phyloP scores from a whole-genome alignment of 2,329 filamentous ascomycete genomes.

The Penicillium sp. region DNA sequence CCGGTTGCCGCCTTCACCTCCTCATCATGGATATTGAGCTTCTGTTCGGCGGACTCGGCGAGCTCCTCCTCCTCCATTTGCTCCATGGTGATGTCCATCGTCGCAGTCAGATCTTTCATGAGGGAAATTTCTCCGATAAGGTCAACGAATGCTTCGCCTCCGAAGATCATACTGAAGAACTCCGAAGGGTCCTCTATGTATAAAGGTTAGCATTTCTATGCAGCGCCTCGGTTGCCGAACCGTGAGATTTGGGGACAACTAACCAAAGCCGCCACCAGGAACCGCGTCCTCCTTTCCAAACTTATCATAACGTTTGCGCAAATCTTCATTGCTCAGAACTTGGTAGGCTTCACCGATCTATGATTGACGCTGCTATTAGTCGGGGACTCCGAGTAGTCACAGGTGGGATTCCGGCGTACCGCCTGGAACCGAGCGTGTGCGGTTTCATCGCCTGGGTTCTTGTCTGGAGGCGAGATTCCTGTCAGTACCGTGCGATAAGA shows the following conservation, averaged over 20 bases:
- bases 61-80: slow-evolving; percentile 70
- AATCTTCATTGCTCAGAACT: slow-evolving; percentile 79
- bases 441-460: slow-evolving; percentile 94
- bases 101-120: slow-evolving; percentile 97
- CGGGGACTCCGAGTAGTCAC: not conserved
- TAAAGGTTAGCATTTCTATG: not conserved
- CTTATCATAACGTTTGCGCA: slow-evolving; percentile 93
- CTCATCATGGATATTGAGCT: slow-evolving; percentile 47
- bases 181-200: slow-evolving; percentile 79
- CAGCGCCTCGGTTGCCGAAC: not conserved
- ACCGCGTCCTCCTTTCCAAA: slow-evolving; percentile 94
- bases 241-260: slow-evolving; percentile 15
- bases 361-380: slow-evolving; percentile 13
- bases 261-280: slow-evolving; percentile 84
- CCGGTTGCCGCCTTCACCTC: slow-evolving; percentile 45
- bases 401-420: slow-evolving; percentile 47
- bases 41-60: slow-evolving; percentile 53
- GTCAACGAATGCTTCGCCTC: slow-evolving; percentile 91
- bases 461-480: slow-evolving; percentile 60
- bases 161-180: slow-evolving; percentile 98
- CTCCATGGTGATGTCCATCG: slow-evolving; percentile 95
- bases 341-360: slow-evolving; percentile 71
- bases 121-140: slow-evolving; percentile 98
- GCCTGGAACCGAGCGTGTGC: slow-evolving; percentile 93
- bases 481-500: not conserved